These are phyloP conservation scores for Pyrrhoderma noxium DNA, from an alignment of 1,284 basidiomycete species.

Conservation along the genomic window DNA sequence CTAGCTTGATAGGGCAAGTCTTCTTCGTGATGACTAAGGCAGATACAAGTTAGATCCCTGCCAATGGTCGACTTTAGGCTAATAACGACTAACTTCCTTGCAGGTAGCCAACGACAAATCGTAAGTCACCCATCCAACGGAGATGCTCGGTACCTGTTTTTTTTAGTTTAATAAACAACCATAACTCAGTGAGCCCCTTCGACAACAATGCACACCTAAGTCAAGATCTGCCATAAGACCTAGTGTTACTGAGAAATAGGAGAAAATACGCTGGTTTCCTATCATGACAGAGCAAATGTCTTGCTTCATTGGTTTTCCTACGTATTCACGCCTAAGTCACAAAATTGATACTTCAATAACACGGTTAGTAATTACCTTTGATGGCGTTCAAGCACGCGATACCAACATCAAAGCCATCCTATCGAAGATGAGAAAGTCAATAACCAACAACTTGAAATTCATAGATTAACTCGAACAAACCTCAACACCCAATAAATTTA, in stretches of 20 bases:
- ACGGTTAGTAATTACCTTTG: conserved; percentile 56
- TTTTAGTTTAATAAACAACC: conserved; percentile 2
- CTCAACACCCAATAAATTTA: conserved; percentile 68
- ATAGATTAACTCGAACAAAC: conserved; percentile 29
- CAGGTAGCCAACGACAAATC: conserved; percentile 82
- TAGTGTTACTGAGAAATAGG: conserved; percentile 83
- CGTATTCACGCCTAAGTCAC: background rate
- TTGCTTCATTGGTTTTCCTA: conserved; percentile 64
- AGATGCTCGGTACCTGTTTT: conserved; percentile 70
- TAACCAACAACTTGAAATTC: background rate
- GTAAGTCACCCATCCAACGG: conserved; percentile 89
- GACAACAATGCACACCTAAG: conserved; percentile 34
- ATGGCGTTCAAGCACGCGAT: conserved; percentile 78
- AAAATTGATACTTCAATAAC: too few relatives aligned
- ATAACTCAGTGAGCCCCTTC: too few relatives aligned
- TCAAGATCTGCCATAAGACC: conserved; percentile 93
- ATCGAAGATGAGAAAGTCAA: background rate
- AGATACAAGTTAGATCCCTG: conserved; percentile 4
- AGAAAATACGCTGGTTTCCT: conserved; percentile 59
- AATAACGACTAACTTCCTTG: conserved; percentile 46
- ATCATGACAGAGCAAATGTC: conserved; percentile 82
- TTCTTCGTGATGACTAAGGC: conserved; percentile 54
- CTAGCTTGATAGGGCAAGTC: conserved; percentile 62
- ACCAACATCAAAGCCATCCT: conserved; percentile 70
- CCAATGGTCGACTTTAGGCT: background rate